Percentiles rank a stretch among this genome's conserved stretches.
Conservation (phyloP, 1,139 yeast genomes). For the Suhomyces bokatorum region DNA sequence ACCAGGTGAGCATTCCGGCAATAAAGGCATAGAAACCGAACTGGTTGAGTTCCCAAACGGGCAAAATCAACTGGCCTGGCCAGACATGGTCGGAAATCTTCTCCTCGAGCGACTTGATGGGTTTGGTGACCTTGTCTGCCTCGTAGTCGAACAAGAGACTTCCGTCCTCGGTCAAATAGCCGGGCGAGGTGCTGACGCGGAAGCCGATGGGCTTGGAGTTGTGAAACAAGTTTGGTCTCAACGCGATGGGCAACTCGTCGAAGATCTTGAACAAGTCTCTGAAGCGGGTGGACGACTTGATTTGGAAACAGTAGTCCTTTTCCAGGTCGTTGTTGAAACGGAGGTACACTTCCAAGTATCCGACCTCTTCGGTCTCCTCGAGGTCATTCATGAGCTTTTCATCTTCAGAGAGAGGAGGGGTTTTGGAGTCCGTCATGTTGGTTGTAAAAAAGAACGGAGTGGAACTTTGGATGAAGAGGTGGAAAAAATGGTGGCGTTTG, state of each 20-base stretch:
- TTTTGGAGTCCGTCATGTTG: constrained; percentile 4
- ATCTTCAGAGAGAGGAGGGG: constrained; percentile 5
- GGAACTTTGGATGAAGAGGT: not conserved
- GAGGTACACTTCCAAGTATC: constrained; percentile 63
- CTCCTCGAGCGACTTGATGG: constrained; percentile 45
- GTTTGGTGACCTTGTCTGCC: constrained; percentile 47
- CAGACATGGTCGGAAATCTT: constrained; percentile 61
- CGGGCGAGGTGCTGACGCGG: constrained; percentile 73
- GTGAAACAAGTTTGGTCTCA: constrained; percentile 80
- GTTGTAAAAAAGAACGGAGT: not conserved
- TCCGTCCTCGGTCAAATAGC: constrained; percentile 82
- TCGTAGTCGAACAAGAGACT: constrained; percentile 66
- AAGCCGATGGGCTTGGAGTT: constrained; percentile 64
- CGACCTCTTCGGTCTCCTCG: constrained; percentile 48
- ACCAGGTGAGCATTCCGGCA: constrained; percentile 61
- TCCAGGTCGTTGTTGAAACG: constrained; percentile 84
- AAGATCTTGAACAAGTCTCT: constrained; percentile 63
- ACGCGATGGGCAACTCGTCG: constrained; percentile 64
- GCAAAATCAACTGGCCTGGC: constrained; percentile 90
- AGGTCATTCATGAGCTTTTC: constrained; percentile 59
- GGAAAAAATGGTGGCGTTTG: not conserved
- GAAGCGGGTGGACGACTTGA: constrained; percentile 58
- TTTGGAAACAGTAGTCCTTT: constrained; percentile 86
- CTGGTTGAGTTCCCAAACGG: constrained; percentile 68
- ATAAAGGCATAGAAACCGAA: constrained; percentile 49